Conservation (phyloP, 2,329 filamentous ascomycete species). For the Paecilomyces fulvus region DNA sequence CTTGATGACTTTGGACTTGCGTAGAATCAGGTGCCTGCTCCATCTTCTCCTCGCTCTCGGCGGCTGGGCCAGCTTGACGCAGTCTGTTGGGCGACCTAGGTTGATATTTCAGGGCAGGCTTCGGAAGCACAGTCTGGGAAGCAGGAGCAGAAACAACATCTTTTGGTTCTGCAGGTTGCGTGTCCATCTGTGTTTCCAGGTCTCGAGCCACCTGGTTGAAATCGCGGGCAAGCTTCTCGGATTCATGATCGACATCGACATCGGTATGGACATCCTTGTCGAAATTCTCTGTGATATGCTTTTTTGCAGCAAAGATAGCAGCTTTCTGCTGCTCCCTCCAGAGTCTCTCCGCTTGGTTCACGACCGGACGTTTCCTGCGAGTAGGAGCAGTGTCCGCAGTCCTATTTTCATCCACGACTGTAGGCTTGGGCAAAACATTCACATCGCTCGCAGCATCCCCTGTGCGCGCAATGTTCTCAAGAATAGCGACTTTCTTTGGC, state of each 20-base stretch:
- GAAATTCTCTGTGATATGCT: conserved; percentile 22
- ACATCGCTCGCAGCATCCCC: conserved; percentile 3
- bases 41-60: conserved; percentile 1
- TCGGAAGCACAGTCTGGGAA: conserved; percentile 11
- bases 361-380: conserved; percentile 30
- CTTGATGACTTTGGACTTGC: neutral
- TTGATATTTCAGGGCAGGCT: conserved; percentile 27
- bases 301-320: conserved; percentile 26
- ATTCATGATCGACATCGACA: conserved; percentile 33
- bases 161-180: conserved; percentile 12
- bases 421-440: conserved; percentile 5
- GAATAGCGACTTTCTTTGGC: conserved; percentile 24
- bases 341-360: conserved; percentile 31
- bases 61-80: conserved; percentile 6
- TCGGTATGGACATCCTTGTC: conserved; percentile 29
- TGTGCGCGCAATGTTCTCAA: conserved; percentile 20
- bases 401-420: conserved; percentile 4
- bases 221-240: conserved; percentile 33
- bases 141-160: conserved; percentile 1
- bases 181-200: conserved; percentile 22
- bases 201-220: conserved; percentile 36
- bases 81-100: conserved; percentile 26
- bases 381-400: conserved; percentile 1
- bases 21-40: neutral
- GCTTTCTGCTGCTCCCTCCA: conserved; percentile 29